Percentiles rank a stretch among this genome's conserved stretches.
These are phyloP conservation scores for Byssoonygena ceratinophila DNA, from an alignment of 2,329 filamentous ascomycete genomes.

Conservation along the genomic window DNA sequence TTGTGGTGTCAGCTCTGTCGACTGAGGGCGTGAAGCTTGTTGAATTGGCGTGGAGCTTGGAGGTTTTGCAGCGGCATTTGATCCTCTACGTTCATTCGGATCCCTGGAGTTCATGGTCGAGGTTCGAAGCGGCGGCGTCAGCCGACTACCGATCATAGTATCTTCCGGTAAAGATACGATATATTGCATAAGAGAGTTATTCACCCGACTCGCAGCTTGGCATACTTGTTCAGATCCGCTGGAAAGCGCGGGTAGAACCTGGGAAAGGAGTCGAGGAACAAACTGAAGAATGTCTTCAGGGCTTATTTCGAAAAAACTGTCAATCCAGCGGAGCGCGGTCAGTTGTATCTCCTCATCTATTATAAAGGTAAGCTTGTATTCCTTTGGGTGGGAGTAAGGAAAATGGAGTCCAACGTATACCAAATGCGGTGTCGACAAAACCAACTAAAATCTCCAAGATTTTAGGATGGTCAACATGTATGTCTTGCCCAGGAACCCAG, in stretches of 20 bases:
- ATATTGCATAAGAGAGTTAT: constrained; percentile 83
- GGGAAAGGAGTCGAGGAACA: constrained; percentile 80
- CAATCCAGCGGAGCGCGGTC: constrained; percentile 87
- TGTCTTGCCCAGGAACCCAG: constrained; percentile 95
- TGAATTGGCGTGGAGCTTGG: constrained; percentile 21
- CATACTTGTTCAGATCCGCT: constrained; percentile 83
- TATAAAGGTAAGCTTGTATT: constrained; percentile 16
- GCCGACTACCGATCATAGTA: constrained; percentile 30
- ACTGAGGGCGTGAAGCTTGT: constrained; percentile 23
- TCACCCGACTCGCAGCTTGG: constrained; percentile 78
- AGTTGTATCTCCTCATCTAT: constrained; percentile 82
- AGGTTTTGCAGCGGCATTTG: constrained; percentile 28
- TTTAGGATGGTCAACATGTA: constrained; percentile 82
- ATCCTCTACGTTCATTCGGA: constrained; percentile 30
- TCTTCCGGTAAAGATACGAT: constrained; percentile 84
- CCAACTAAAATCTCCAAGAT: constrained; percentile 86
- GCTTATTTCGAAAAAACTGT: constrained; percentile 92
- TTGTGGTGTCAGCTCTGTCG: constrained; percentile 5
- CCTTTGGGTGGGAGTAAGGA: neutral
- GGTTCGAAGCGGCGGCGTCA: constrained; percentile 31
- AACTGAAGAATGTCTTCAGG: constrained; percentile 93
- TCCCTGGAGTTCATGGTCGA: constrained; percentile 34
- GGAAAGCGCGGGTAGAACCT: constrained; percentile 87
- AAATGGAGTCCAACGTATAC: constrained; percentile 35
- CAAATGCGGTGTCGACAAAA: constrained; percentile 71